Evolutionary conservation across 2,329 filamentous ascomycete species (phyloP), one percentile per base, ranked within the genome.

Genomic region (Trichoderma atroviride): DNA sequence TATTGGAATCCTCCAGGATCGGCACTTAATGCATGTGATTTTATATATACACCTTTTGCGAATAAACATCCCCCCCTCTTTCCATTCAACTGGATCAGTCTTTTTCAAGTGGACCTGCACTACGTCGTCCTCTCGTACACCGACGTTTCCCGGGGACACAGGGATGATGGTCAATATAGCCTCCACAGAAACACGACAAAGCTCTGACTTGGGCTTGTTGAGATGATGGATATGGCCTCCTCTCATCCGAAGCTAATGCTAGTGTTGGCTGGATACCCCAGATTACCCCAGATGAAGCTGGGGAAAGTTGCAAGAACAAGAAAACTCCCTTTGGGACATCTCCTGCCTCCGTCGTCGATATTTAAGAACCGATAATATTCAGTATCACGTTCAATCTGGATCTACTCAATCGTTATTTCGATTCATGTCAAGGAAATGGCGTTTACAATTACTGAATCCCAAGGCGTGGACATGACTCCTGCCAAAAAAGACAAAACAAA

Each of bases 191-290:
- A 13, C n/a, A 52, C 4, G 31, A 33, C 29, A 52, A 52, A 14
- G 11, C 11, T 35, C 58, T n/a, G 14, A 22, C 24, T 29, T 35
- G n/a, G 52, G 43, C n/a, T 27, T 14, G n/a, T 6, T 31, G 35
- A 62, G 40, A 33, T 33, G 24, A 29, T 52, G 5, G 14, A 11
- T n/a, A 62, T 50, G n/a, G 24, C n/a, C 10, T 62, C 59, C 59
- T 62, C 43, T 62, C 59, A 62, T 27, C 43, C 59, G 59, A 31
- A 62, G 43, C 59, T 62, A 62, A 52, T 24, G 11, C 29, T 52
- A 35, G 50, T 14, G 50, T 31, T 52, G 9, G 14, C 33, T 52
- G 19, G 29, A 13, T 52, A 47, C 43, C 59, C 59, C 59, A 52
- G 59, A 52, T 62, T 62, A 24, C 59, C 59, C 59, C 59, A 24